These are phyloP conservation scores for Cutaneotrichosporon sp. DNA, from an alignment of 1,284 basidiomycete genomes.

Conservation along the genomic window DNA sequence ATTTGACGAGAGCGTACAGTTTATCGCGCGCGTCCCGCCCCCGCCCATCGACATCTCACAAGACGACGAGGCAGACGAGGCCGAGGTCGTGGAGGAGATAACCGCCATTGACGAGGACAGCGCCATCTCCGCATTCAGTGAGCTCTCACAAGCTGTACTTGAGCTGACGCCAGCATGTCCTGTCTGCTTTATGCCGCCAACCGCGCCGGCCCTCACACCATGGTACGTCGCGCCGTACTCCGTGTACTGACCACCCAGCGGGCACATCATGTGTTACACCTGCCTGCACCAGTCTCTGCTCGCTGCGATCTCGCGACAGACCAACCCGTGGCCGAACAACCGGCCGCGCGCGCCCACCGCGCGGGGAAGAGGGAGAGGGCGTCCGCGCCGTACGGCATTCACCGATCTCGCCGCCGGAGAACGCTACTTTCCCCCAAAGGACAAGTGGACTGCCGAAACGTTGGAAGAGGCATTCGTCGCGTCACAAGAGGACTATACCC, in stretches of 20 bases:
- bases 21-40: slow-evolving; percentile 1
- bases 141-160: background rate
- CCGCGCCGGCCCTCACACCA: slow-evolving; percentile 32
- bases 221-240: slow-evolving; percentile 25
- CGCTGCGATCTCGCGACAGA: slow-evolving; percentile 34
- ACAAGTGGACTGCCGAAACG: slow-evolving; percentile 26
- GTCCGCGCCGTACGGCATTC: slow-evolving; percentile 7
- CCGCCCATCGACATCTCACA: background rate
- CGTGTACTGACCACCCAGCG: slow-evolving; percentile 21
- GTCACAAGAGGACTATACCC: background rate
- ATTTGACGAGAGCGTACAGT: slow-evolving; percentile 13
- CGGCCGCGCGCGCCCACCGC: background rate
- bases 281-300: slow-evolving; percentile 38
- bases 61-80: background rate
- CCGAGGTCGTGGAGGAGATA: background rate
- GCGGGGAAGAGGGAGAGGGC: background rate
- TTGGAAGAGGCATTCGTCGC: slow-evolving; percentile 14
- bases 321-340: slow-evolving; percentile 26
- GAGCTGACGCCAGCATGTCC: slow-evolving; percentile 32
- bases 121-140: slow-evolving; percentile 15
- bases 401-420: background rate
- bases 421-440: slow-evolving; percentile 12
- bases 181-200: slow-evolving; percentile 37
- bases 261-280: slow-evolving; percentile 40
- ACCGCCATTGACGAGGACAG: slow-evolving; percentile 10